Conservation (phyloP, 129 eudicot species). For the Artemisia tridentata region DNA sequence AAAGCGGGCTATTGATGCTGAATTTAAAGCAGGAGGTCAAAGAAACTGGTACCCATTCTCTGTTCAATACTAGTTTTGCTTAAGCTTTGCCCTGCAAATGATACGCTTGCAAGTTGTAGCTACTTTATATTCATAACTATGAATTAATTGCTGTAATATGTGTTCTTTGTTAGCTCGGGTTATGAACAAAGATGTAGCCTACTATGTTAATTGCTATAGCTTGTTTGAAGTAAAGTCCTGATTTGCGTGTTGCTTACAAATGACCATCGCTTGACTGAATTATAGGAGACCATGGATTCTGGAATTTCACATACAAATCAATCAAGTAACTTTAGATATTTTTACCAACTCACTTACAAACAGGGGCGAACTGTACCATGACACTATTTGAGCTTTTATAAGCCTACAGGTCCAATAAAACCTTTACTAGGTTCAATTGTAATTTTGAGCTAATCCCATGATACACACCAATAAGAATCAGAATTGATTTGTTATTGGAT, state of each 20-base stretch:
- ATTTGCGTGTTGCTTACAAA: neutral
- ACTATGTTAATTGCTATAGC: no score
- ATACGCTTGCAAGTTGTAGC: neutral
- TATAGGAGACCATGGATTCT: neutral
- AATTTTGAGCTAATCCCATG: neutral
- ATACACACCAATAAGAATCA: no score
- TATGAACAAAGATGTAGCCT: no score
- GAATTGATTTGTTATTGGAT: no score
- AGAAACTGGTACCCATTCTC: constrained; percentile 68
- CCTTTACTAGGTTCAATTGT: neutral
- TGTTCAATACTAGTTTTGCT: neutral
- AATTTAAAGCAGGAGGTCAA: constrained; percentile 92
- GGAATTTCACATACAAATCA: neutral
- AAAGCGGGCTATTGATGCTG: constrained; percentile 67
- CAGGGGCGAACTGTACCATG: no score
- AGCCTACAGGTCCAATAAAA: neutral
- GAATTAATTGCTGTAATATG: no score
- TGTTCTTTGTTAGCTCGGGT: no score
- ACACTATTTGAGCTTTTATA: no score
- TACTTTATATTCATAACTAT: no score
- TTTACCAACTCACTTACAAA: neutral
- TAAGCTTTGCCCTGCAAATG: neutral
- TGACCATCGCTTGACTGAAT: neutral
- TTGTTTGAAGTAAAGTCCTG: neutral
- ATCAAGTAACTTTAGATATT: no score